Evolutionary conservation across 2,329 filamentous ascomycete genomes (phyloP).

Genomic region (Fusarium goolgardi): DNA sequence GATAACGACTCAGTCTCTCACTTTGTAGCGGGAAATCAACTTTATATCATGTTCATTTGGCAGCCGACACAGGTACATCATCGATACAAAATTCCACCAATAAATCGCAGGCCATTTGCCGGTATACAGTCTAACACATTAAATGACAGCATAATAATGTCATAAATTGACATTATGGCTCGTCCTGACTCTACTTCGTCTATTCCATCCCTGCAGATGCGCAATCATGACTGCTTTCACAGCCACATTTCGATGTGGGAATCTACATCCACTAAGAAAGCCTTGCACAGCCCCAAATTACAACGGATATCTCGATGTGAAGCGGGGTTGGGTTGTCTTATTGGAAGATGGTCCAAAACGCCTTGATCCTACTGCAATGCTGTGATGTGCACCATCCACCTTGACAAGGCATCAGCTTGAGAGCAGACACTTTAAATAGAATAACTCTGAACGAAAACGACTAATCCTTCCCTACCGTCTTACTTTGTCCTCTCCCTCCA

Average conservation of each 20-base stretch:
- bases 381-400: not conserved
- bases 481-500: no score
- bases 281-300: not conserved
- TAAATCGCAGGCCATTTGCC: no score
- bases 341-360: not conserved
- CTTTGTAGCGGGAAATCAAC: no score
- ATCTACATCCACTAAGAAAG: not conserved
- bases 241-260: not conserved
- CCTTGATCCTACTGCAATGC: not conserved
- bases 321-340: not conserved
- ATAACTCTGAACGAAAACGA: no score
- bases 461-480: accelerated
- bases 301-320: not conserved
- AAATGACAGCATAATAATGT: no score
- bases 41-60: no score
- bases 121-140: no score
- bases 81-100: no score
- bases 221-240: not conserved
- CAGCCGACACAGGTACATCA: no score
- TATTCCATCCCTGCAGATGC: not conserved
- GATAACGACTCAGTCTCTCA: no score
- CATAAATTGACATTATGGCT: no score
- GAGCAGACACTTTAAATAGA: not conserved
- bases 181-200: no score
- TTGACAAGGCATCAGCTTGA: not conserved